A percentile compares a stretch with the other conserved stretches of the same genome.
Evolutionary conservation across 371 early-diverging fungal species (phyloP).

Genomic region (Actinomucor elegans): DNA sequence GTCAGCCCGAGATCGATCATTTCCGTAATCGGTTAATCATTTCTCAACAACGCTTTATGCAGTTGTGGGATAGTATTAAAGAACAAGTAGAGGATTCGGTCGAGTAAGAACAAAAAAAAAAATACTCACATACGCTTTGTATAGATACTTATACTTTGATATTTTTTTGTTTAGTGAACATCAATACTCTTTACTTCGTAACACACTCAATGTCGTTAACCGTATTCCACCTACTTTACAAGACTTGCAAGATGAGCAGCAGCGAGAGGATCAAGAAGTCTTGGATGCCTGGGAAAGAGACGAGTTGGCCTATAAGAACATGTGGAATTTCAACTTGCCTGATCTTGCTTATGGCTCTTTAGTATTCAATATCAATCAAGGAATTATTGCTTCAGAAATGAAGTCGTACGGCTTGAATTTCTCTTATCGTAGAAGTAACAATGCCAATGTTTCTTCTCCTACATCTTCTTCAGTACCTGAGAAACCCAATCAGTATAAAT

Average conservation of each 20-base stretch:
- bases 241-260: slow-evolving; percentile 13
- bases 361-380: slow-evolving; percentile 55
- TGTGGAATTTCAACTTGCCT: slow-evolving; percentile 71
- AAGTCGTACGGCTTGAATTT: slow-evolving; percentile 63
- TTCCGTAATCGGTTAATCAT: slow-evolving; percentile 57
- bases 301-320: slow-evolving; percentile 64
- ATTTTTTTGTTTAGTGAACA: slow-evolving; percentile 39
- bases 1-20: slow-evolving; percentile 61
- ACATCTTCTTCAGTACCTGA: slow-evolving; percentile 13
- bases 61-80: slow-evolving; percentile 61
- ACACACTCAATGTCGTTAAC: slow-evolving; percentile 59
- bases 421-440: slow-evolving; percentile 44
- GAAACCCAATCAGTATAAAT: slow-evolving; percentile 31
- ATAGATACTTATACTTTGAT: too few species aligned
- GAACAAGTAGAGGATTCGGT: slow-evolving; percentile 58
- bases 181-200: slow-evolving; percentile 52
- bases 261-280: slow-evolving; percentile 15
- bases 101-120: too few species aligned
- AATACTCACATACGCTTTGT: too few species aligned
- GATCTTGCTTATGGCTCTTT: slow-evolving; percentile 63
- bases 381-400: slow-evolving; percentile 53
- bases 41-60: slow-evolving; percentile 59
- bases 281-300: slow-evolving; percentile 26
- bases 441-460: slow-evolving; percentile 17
- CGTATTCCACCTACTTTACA: slow-evolving; percentile 45